These are phyloP conservation scores for Rhodotorula sp. DNA, from an alignment of 1,284 basidiomycete genomes.

Conservation along the genomic window DNA sequence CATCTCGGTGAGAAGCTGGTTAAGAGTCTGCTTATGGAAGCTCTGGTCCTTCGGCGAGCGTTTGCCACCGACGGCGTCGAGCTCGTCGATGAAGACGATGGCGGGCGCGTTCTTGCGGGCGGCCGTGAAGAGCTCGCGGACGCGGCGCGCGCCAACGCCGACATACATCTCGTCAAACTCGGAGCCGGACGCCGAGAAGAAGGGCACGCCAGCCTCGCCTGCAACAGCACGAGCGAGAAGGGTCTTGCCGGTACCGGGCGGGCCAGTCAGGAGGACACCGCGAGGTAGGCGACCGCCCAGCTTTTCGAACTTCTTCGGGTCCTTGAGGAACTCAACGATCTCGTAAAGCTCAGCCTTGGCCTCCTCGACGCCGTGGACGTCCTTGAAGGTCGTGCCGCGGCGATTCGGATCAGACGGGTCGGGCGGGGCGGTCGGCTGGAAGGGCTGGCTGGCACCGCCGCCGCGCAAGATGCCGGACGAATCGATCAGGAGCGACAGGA, in stretches of 20 bases:
- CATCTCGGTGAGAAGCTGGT: conserved; percentile 90
- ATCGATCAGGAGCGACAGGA: conserved; percentile 83
- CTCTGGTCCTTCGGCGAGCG: conserved; percentile 82
- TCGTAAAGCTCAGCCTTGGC: conserved; percentile 90
- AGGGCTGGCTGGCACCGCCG: conserved; percentile 70
- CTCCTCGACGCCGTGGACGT: conserved; percentile 93
- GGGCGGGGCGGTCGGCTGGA: conserved; percentile 66
- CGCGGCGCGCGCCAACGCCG: conserved; percentile 91
- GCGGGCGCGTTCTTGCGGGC: conserved; percentile 91
- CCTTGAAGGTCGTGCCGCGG: conserved; percentile 66
- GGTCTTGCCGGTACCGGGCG: conserved; percentile 86
- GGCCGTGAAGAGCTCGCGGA: conserved; percentile 90
- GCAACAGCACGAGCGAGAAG: conserved; percentile 93
- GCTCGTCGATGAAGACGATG: conserved; percentile 93
- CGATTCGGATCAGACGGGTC: conserved; percentile 59
- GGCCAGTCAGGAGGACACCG: conserved; percentile 78
- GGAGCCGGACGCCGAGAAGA: conserved; percentile 70
- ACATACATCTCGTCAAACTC: conserved; percentile 90
- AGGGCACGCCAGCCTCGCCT: conserved; percentile 93
- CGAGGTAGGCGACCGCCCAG: conserved; percentile 89
- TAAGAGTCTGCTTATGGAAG: conserved; percentile 82
- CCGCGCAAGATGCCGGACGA: conserved; percentile 88
- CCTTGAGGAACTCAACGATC: conserved; percentile 86
- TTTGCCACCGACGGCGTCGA: conserved; percentile 91
- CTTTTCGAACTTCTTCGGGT: conserved; percentile 80